Base-by-base conservation (phyloP, 2,329 filamentous ascomycete species). In the Talaromyces islandicus region DNA sequence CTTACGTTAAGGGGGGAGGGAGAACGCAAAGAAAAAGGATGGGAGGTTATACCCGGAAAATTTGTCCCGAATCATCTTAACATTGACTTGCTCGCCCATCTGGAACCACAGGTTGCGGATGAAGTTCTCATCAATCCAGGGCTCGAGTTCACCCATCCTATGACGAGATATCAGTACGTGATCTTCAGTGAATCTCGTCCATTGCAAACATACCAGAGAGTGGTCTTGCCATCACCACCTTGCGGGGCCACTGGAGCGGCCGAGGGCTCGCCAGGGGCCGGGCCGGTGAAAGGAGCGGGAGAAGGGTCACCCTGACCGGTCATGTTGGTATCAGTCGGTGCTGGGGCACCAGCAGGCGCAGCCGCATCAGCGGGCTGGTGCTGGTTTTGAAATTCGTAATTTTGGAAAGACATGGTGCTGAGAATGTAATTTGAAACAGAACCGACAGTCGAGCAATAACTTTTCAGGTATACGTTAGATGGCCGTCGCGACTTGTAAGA, bases 21-120 rank as follows among this genome's bases (percentile, higher is more conserved):
- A 11, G 14, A 21, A 46, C 21, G 43, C 58, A 60, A 53, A 57
- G 12, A 35, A 46, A 24, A 46, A 11, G 4, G 54, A 14, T 6
- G 25, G 17, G n/a, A 59, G 57, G 69, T 72, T 83, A 78, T 83
- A 96, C 92, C 93, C 94, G 73, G 93, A 97, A 77, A 96, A 96
- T 79, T 97, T 97, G 81, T 99, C 94, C 66, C 94, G 91, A 71
- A 99, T 99, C 84, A 99, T 96, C 85, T 99, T 99, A 69, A 99
- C 94, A 70, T 97, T 97, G 70, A 99, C 94, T 65, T 87, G 87
- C 78, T 97, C 94, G 67, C 90, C 92, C 80, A 96, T 90, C 69
- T 92, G 87, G 71, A 91, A 96, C 84, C 91, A 97, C 52, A 97
- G 87, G 68, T 90, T 94, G 78, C 95, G 92, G 72, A 99, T 90